A percentile compares a stretch with the other conserved stretches of the same genome.
Evolutionary conservation across 1,139 yeast genomes (phyloP).

Genomic region (Eremothecium sinecaudum): DNA sequence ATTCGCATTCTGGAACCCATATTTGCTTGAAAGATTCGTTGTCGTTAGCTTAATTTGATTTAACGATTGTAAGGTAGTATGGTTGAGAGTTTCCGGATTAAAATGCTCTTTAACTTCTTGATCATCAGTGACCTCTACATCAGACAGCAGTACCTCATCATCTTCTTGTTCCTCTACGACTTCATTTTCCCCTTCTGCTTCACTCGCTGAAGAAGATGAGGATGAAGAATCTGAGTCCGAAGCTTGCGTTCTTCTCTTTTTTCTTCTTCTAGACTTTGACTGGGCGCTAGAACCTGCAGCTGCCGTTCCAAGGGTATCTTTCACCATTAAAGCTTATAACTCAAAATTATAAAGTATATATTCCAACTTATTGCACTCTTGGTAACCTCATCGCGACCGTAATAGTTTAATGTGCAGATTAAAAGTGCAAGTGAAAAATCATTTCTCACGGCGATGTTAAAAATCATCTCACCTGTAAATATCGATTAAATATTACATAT

Average conservation of each 20-base stretch:
- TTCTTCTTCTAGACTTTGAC: slow-evolving; percentile 40
- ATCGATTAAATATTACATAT: not conserved
- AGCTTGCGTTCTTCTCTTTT: slow-evolving; percentile 74
- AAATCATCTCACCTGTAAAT: no score
- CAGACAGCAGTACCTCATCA: slow-evolving; percentile 35
- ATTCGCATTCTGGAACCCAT: slow-evolving; percentile 14
- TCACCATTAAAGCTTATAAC: no score
- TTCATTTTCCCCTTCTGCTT: slow-evolving; percentile 14
- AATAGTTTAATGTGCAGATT: not conserved
- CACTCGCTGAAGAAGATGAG: slow-evolving; percentile 22
- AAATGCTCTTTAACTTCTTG: slow-evolving; percentile 3
- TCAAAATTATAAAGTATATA: no score
- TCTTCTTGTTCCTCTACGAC: slow-evolving; percentile 10
- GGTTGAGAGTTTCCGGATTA: slow-evolving; percentile 12
- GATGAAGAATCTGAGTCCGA: slow-evolving; percentile 39
- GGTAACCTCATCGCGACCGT: not conserved
- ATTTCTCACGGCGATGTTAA: not conserved
- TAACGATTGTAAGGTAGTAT: slow-evolving; percentile 18
- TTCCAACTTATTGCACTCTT: no score
- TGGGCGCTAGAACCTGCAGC: slow-evolving; percentile 9
- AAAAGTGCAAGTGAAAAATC: not conserved
- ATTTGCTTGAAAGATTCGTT: slow-evolving; percentile 24
- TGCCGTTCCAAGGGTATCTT: slow-evolving; percentile 15
- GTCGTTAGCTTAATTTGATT: slow-evolving; percentile 24
- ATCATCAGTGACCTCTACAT: slow-evolving; percentile 30